Evolutionary conservation across 306 rosid species (phyloP).

Genomic region (Ormosia emarginata): DNA sequence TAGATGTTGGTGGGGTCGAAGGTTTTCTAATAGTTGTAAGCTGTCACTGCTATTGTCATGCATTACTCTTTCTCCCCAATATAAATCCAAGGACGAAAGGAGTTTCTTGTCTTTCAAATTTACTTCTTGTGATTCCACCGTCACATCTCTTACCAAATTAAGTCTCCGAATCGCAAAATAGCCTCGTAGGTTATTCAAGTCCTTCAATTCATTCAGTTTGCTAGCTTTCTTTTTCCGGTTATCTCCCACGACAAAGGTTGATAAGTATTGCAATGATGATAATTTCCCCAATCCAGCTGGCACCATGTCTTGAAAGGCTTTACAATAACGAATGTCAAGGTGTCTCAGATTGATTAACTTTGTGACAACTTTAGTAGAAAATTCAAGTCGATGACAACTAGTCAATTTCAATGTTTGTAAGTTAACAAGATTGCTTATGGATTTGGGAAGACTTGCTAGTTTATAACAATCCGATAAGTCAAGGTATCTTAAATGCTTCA

Average conservation of each 20-base stretch:
- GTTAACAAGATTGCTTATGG: background rate
- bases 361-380: background rate
- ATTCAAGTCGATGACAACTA: background rate
- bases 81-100: background rate
- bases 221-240: background rate
- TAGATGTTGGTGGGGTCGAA: background rate
- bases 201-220: background rate
- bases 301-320: background rate
- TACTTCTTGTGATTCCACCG: background rate
- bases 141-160: background rate
- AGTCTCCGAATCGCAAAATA: background rate
- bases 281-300: background rate
- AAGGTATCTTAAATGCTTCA: background rate
- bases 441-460: background rate
- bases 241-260: background rate
- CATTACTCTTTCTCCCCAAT: too few relatives aligned
- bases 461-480: rapidly evolving
- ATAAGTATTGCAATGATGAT: background rate
- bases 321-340: background rate
- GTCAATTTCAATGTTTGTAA: background rate
- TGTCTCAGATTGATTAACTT: background rate
- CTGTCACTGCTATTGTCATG: too few relatives aligned
- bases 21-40: background rate
- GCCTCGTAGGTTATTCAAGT: background rate
- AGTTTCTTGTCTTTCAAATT: background rate